Evolutionary conservation across 495 filamentous ascomycete genomes (phyloP).

Genomic region (Xylaria venustula): DNA sequence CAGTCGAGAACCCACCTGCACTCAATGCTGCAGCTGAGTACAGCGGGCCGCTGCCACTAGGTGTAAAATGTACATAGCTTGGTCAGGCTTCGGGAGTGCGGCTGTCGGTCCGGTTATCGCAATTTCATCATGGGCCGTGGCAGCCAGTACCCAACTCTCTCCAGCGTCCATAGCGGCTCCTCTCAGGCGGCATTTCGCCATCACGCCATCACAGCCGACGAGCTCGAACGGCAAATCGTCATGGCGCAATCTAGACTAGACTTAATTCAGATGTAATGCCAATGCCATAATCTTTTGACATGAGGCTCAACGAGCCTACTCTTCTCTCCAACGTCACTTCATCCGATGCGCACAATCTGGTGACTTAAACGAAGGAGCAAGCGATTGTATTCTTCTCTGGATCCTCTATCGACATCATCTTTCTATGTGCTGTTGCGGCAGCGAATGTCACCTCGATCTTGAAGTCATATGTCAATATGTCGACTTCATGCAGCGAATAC

Average conservation of each 20-base stretch:
- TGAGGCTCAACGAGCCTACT: constrained; percentile 26
- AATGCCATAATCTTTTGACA: constrained; percentile 24
- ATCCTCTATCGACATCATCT: neutral
- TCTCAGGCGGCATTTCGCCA: constrained; percentile 10
- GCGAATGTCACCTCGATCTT: neutral
- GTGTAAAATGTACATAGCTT: too few relatives aligned
- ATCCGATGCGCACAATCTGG: constrained; percentile 3
- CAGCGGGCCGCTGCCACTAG: too few relatives aligned
- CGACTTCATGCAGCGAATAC: too few relatives aligned
- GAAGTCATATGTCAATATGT: neutral
- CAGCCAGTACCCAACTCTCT: neutral
- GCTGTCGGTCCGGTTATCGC: constrained; percentile 13
- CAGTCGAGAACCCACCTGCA: too few relatives aligned
- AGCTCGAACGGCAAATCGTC: constrained; percentile 13
- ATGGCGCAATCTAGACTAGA: constrained; percentile 34
- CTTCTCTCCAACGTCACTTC: constrained; percentile 26
- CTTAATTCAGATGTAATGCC: constrained; percentile 18
- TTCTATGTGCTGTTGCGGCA: neutral
- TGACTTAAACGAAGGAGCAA: neutral
- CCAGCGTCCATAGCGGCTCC: neutral
- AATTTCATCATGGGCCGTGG: neutral
- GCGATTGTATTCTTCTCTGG: neutral
- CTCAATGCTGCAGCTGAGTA: too few relatives aligned
- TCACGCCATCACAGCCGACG: constrained; percentile 15
- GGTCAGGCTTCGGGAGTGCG: too few relatives aligned